Evolutionary conservation across 179 eudicot genomes (phyloP).

Genomic region (Actinidia arguta): DNA sequence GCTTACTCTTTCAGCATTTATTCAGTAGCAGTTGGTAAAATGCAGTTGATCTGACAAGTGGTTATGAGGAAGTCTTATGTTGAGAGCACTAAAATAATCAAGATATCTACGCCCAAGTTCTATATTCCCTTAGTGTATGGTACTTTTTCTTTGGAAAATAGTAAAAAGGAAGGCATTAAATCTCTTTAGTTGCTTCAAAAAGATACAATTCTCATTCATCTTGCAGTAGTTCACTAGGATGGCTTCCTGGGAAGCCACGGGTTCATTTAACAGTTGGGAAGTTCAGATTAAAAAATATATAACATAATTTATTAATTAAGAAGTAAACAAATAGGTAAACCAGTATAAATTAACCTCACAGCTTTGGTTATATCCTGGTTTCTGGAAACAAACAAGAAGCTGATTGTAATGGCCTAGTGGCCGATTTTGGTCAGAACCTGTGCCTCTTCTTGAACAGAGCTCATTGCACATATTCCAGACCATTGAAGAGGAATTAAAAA

Average conservation of each 20-base stretch:
- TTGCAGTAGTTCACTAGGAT: neutral
- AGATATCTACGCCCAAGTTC: too few relatives aligned
- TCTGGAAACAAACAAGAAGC: slow-evolving; percentile 3
- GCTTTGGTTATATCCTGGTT: neutral
- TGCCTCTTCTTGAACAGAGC: neutral
- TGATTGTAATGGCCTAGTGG: neutral
- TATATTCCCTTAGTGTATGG: too few relatives aligned
- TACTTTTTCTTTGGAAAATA: too few relatives aligned
- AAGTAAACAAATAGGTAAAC: neutral
- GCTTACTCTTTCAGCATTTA: neutral
- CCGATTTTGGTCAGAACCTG: neutral
- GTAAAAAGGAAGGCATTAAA: too few relatives aligned
- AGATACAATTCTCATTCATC: too few relatives aligned
- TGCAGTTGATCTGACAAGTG: neutral
- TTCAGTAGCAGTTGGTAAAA: neutral
- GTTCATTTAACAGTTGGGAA: neutral
- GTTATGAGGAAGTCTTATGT: neutral
- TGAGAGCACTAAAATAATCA: too few relatives aligned
- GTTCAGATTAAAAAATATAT: neutral
- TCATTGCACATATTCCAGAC: neutral
- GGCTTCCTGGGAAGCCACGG: neutral
- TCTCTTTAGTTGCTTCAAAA: too few relatives aligned
- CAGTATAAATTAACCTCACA: neutral
- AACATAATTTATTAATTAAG: neutral
- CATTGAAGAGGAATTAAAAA: neutral